These are phyloP conservation scores for Rubroshorea leprosula DNA, from an alignment of 345 rosid genomes.

Conservation along the genomic window DNA sequence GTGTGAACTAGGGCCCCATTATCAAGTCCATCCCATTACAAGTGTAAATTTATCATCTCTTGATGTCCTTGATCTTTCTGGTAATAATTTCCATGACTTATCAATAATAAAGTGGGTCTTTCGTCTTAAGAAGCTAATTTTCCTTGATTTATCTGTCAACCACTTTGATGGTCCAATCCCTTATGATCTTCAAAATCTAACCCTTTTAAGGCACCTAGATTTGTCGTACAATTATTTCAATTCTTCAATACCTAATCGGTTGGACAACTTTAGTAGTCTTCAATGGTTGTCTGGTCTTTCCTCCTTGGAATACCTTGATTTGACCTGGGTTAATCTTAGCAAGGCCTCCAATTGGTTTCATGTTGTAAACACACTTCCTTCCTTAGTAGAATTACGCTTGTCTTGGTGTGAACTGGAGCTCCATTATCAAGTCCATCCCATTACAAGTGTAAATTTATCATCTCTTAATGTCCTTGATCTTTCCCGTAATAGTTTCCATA, in stretches of 20 bases:
- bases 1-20: constrained; percentile 12
- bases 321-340: constrained; percentile 16
- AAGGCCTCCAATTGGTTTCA: constrained; percentile 16
- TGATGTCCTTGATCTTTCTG: constrained; percentile 22
- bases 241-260: not conserved
- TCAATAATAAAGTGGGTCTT: constrained; percentile 17
- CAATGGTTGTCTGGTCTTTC: constrained; percentile 21
- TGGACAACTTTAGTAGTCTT: too few species aligned
- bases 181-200: not conserved
- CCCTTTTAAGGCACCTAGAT: not conserved
- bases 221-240: not conserved
- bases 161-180: constrained; percentile 1
- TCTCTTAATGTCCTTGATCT: constrained; percentile 26
- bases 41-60: constrained; percentile 22
- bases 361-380: constrained; percentile 20
- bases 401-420: constrained; percentile 9
- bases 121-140: not conserved
- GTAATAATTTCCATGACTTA: constrained; percentile 12
- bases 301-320: constrained; percentile 14
- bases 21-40: constrained; percentile 8
- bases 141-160: constrained; percentile 7
- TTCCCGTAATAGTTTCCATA: constrained; percentile 14
- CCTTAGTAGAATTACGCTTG: constrained; percentile 19
- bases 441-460: constrained; percentile 13
- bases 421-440: constrained; percentile 10